Percentiles rank a stretch among this genome's conserved stretches.
Conservation (phyloP, 2,329 filamentous ascomycete species). For the Nemania bipapillata region DNA sequence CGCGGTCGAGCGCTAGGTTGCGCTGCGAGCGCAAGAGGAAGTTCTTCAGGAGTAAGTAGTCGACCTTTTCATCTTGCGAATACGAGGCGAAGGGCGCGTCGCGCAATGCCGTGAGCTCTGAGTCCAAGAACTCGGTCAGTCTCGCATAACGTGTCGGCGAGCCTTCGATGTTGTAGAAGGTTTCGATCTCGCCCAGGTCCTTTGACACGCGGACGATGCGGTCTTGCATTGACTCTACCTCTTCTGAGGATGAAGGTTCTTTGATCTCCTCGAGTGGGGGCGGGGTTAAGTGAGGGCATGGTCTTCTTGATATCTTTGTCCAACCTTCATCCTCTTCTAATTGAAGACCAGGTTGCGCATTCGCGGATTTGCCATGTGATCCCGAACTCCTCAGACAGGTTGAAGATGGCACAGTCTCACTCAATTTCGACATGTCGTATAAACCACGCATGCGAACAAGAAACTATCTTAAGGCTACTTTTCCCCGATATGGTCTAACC, state of each 20-base stretch:
- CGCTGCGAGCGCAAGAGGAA: conserved; percentile 54
- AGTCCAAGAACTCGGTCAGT: conserved; percentile 55
- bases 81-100: conserved; percentile 52
- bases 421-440: not conserved
- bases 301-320: conserved; percentile 26
- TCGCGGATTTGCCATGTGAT: not conserved
- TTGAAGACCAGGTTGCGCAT: not conserved
- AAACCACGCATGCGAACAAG: too few species aligned
- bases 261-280: not conserved
- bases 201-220: conserved; percentile 57
- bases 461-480: not conserved
- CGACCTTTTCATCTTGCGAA: conserved; percentile 59
- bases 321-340: conserved; percentile 29
- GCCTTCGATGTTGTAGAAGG: conserved; percentile 62
- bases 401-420: not conserved
- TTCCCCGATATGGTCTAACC: not conserved
- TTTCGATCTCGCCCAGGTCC: conserved; percentile 60
- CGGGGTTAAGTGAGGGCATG: not conserved
- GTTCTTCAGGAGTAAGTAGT: conserved; percentile 63
- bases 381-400: not conserved
- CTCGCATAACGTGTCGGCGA: conserved; percentile 56
- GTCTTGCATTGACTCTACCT: conserved; percentile 47
- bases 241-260: not conserved
- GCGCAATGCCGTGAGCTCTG: conserved; percentile 56
- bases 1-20: conserved; percentile 55